phyloP scores from a whole-genome alignment of 2,329 filamentous ascomycete genomes.

The Alternaria triticina region DNA sequence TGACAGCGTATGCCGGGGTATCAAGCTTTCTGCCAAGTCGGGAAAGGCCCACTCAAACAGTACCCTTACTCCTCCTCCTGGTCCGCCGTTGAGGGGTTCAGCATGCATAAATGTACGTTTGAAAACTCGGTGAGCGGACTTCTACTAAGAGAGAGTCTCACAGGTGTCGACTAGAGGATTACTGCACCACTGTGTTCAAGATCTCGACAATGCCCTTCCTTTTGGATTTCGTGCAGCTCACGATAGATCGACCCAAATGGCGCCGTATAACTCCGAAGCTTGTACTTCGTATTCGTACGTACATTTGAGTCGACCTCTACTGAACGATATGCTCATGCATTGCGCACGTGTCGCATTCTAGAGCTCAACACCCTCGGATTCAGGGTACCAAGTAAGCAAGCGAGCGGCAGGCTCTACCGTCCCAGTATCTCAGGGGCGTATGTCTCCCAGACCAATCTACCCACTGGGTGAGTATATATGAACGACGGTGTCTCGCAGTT shows the following conservation, averaged over 20 bases:
- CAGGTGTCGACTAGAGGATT: background rate
- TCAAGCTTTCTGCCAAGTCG: background rate
- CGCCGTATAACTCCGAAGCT: background rate
- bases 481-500: background rate
- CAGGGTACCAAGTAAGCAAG: constrained; percentile 9
- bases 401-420: constrained; percentile 6
- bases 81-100: background rate
- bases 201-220: background rate
- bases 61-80: background rate
- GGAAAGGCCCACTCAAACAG: background rate
- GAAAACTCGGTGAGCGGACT: background rate
- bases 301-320: background rate
- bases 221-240: background rate
- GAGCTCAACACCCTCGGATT: constrained; percentile 1
- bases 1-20: background rate
- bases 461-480: constrained; percentile 18
- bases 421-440: constrained; percentile 25
- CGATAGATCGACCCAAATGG: background rate
- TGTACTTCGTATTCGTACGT: constrained; percentile 2
- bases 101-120: background rate
- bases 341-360: constrained; percentile 9
- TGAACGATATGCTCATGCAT: background rate
- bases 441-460: background rate
- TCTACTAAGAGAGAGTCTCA: background rate
- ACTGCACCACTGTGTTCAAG: background rate